These are phyloP conservation scores for Umbellularia californica DNA, from an alignment of 164 flowering plant genomes.

Conservation along the genomic window DNA sequence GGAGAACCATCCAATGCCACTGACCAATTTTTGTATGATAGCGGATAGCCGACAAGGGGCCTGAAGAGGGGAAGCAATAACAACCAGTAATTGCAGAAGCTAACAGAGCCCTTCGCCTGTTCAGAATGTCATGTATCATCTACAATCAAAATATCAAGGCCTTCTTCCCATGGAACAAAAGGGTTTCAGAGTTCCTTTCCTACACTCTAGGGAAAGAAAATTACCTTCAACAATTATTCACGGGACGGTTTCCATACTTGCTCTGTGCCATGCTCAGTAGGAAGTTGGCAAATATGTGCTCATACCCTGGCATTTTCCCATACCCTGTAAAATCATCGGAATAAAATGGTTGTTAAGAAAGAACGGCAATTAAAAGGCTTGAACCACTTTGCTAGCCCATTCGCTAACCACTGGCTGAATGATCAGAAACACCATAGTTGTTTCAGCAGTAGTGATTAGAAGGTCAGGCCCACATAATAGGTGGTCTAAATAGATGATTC, in stretches of 20 bases:
- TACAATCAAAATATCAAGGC: background rate
- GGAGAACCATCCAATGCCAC: background rate
- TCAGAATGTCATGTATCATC: background rate
- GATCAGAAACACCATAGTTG: background rate
- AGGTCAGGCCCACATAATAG: background rate
- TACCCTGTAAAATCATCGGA: slow-evolving; percentile 39
- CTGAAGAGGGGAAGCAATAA: background rate
- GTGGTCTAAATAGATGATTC: no score
- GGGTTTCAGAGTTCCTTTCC: background rate
- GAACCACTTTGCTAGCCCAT: no score
- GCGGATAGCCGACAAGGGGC: background rate
- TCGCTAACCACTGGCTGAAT: no score
- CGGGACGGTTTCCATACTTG: slow-evolving; percentile 38
- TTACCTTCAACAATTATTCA: slow-evolving; percentile 14
- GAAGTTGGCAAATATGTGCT: slow-evolving; percentile 83
- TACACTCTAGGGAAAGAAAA: background rate
- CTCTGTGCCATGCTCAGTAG: slow-evolving; percentile 52
- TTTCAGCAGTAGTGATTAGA: background rate
- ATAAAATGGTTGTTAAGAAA: background rate
- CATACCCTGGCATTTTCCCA: slow-evolving; percentile 86
- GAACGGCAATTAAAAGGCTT: no score
- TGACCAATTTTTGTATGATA: background rate
- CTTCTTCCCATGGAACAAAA: background rate
- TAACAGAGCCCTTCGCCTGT: background rate
- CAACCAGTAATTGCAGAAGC: background rate